Evolutionary conservation across 345 rosid species (phyloP).

Genomic region (Citropsis articulata): DNA sequence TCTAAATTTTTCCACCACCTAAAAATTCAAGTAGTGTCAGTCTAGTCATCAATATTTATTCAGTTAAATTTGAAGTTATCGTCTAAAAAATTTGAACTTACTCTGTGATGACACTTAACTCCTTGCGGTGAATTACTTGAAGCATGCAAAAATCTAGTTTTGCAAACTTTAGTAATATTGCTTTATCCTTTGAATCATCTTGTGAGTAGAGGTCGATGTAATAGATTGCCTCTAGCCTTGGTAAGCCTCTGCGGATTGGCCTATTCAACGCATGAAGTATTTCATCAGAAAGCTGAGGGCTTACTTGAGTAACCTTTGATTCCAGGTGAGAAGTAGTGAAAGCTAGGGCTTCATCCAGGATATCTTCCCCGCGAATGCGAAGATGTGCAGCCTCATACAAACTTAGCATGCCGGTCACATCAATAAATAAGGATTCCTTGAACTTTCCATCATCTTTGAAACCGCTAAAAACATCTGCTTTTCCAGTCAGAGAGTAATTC

Average conservation of each 20-base stretch:
- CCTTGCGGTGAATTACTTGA: slow-evolving; percentile 12
- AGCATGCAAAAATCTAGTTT: slow-evolving; percentile 25
- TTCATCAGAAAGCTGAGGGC: neutral
- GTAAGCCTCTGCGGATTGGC: slow-evolving; percentile 12
- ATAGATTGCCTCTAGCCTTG: slow-evolving; percentile 19
- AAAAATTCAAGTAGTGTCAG: neutral
- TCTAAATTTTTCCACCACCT: slow-evolving; percentile 30
- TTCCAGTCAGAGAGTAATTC: too few relatives aligned
- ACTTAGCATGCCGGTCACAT: slow-evolving; percentile 20
- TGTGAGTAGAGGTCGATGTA: slow-evolving; percentile 19
- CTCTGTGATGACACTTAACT: slow-evolving; percentile 6
- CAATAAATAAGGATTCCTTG: neutral
- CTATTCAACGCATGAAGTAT: neutral
- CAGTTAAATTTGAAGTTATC: too few relatives aligned
- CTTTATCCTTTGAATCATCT: slow-evolving; percentile 3
- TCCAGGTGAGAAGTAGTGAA: slow-evolving; percentile 9
- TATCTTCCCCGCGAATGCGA: slow-evolving; percentile 11
- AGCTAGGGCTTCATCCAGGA: slow-evolving; percentile 19
- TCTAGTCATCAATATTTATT: too few relatives aligned
- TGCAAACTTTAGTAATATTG: slow-evolving; percentile 14
- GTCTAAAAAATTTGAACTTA: neutral
- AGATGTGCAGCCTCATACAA: slow-evolving; percentile 16
- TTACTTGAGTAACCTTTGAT: neutral
- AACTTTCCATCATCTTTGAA: slow-evolving; percentile 17
- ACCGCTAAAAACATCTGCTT: neutral